Conservation (phyloP, 495 filamentous ascomycete genomes). For the Delitschia confertaspora region DNA sequence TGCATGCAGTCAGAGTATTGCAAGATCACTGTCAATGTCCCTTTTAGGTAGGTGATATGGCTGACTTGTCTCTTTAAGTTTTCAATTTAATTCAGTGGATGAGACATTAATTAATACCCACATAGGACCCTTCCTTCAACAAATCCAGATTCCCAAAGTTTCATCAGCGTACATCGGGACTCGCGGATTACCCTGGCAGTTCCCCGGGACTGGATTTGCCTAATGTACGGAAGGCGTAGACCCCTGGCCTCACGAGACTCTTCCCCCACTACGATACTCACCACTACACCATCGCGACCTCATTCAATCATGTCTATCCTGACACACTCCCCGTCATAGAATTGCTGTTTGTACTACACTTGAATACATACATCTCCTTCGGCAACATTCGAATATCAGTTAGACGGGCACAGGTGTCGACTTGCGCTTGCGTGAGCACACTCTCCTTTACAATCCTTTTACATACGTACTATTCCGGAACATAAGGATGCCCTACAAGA, state of each 20-base stretch:
- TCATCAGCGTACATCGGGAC: background rate
- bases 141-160: conserved; percentile 10
- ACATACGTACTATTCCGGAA: too few species aligned
- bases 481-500: too few species aligned
- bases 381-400: too few species aligned
- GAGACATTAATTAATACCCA: conserved; percentile 16
- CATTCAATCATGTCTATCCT: too few species aligned
- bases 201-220: conserved; percentile 13
- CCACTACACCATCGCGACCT: background rate
- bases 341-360: too few species aligned
- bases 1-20: conserved; percentile 3
- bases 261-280: conserved; percentile 6
- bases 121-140: conserved; percentile 4
- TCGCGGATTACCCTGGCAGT: conserved; percentile 5
- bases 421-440: too few species aligned
- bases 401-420: too few species aligned
- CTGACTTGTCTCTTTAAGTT: conserved; percentile 8
- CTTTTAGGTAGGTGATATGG: conserved; percentile 16
- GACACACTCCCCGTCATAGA: background rate
- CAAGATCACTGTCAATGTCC: conserved; percentile 3
- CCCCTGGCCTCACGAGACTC: conserved; percentile 18
- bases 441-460: too few species aligned
- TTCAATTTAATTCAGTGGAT: conserved; percentile 22
- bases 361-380: too few species aligned
- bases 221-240: conserved; percentile 21